Evolutionary conservation across 495 filamentous ascomycete genomes (phyloP), one percentile per base, ranked within the genome.

Genomic region (Saxophila tyrrhenica): DNA sequence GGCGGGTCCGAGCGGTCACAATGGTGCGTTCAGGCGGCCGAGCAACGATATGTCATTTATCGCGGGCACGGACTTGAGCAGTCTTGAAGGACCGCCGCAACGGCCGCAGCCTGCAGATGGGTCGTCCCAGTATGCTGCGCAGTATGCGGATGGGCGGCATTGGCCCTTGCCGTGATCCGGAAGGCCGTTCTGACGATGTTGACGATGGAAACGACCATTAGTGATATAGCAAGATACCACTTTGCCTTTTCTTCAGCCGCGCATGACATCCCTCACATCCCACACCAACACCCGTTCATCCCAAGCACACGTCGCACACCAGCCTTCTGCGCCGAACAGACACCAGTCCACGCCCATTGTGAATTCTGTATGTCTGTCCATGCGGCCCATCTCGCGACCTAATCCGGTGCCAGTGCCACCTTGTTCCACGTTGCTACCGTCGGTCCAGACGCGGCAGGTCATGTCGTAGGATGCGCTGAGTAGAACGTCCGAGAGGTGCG

Each of bases 271-370:
- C 52, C 83, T 78, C 38, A 89, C 86, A 75, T 98, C 92, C 89
- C 89, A 98, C 10, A 96, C 80, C 64, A 89, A 75, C 29, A 98
- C 71, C 59, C 81, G 77, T 69, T 95, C 87, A 69, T 98, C 92
- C 94, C 94, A 98, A 0, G 87, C 88, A 7, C 82, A 83, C 64
- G 83, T 92, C 10, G 92, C 92, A 68, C 86, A 87, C 94, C 94
- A 98, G 2, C 94, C 92, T 59, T 95, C 91, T 17, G 78, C 81
- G 5, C 92, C 92, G 67, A 98, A 98, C 25, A 98, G 67, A 70
- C 92, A 96, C 92, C 92, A 98, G 65, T 97, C 92, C 10, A 96
- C 86, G 17, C 92, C 92, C n/a, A 86, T 95, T 25, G 82, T 89
- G 67, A 98, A 98, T 72, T 98, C 92, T 1, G 90, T 94, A 70